A percentile compares a stretch with the other conserved stretches of the same genome.
Evolutionary conservation across 495 filamentous ascomycete genomes (phyloP).

Genomic region (Penicillium daleae): DNA sequence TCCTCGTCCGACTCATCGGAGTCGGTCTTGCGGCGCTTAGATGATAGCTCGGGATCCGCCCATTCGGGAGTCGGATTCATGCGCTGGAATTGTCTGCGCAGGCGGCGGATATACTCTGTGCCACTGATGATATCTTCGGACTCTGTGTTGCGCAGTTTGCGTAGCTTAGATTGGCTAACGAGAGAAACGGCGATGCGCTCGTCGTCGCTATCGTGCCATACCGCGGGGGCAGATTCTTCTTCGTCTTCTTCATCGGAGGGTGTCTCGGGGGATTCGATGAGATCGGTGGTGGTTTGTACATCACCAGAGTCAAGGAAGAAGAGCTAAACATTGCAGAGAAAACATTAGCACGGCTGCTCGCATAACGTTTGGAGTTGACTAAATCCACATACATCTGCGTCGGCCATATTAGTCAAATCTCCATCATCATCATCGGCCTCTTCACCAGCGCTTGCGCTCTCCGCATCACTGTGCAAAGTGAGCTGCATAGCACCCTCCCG

Average conservation of each 20-base stretch:
- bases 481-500: slow-evolving; percentile 39
- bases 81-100: slow-evolving; percentile 80
- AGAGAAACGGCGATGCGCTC: slow-evolving; percentile 84
- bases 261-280: slow-evolving; percentile 36
- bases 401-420: slow-evolving; percentile 65
- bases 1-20: slow-evolving; percentile 50
- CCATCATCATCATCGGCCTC: slow-evolving; percentile 39
- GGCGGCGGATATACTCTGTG: slow-evolving; percentile 76
- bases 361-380: background rate
- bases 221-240: slow-evolving; percentile 49
- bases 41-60: slow-evolving; percentile 55
- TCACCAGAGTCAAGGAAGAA: slow-evolving; percentile 72
- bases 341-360: slow-evolving; percentile 1
- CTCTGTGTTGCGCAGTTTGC: slow-evolving; percentile 80
- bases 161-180: slow-evolving; percentile 67
- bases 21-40: slow-evolving; percentile 59
- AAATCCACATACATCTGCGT: slow-evolving; percentile 24
- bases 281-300: slow-evolving; percentile 50
- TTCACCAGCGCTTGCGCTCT: slow-evolving; percentile 37
- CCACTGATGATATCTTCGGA: slow-evolving; percentile 85
- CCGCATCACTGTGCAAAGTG: slow-evolving; percentile 37
- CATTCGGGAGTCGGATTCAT: slow-evolving; percentile 81
- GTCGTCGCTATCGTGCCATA: slow-evolving; percentile 97
- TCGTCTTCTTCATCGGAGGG: slow-evolving; percentile 43
- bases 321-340: slow-evolving; percentile 46